These are phyloP conservation scores for Trichosporon sp. DNA, from an alignment of 1,284 basidiomycete genomes.

Conservation along the genomic window DNA sequence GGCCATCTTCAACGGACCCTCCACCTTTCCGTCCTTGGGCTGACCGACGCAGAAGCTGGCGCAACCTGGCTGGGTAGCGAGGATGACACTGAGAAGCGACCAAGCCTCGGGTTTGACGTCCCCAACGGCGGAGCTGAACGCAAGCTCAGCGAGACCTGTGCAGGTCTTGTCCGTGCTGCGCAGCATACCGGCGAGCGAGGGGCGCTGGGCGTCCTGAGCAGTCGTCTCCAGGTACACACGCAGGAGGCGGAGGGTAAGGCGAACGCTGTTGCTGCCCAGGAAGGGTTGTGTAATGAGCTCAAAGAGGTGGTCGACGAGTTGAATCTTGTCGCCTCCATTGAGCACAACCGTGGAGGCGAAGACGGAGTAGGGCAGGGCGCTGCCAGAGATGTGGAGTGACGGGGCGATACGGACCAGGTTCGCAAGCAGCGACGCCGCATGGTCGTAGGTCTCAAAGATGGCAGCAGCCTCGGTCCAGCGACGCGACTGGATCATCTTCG, in stretches of 20 bases:
- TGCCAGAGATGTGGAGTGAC: conserved; percentile 17
- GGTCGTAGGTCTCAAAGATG: conserved; percentile 30
- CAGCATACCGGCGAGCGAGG: conserved; percentile 39
- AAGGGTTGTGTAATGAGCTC: conserved; percentile 28
- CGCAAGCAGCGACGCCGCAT: conserved; percentile 27
- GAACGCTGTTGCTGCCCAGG: conserved; percentile 22
- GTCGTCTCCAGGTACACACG: conserved; percentile 35
- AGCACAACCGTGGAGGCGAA: conserved; percentile 25
- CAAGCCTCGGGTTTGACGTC: conserved; percentile 68
- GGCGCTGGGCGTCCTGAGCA: conserved; percentile 25
- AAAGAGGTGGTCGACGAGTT: conserved; percentile 37
- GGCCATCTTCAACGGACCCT: conserved; percentile 51
- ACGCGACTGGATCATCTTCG: conserved; percentile 23
- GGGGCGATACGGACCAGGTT: conserved; percentile 32
- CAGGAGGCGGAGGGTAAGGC: conserved; percentile 27
- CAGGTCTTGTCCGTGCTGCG: conserved; percentile 31
- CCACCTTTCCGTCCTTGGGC: conserved; percentile 50
- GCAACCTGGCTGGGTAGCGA: conserved; percentile 81
- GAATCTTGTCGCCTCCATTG: conserved; percentile 24
- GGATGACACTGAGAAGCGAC: conserved; percentile 74
- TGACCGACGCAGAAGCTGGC: conserved; percentile 75
- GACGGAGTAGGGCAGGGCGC: conserved; percentile 30
- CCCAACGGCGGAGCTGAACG: conserved; percentile 22
- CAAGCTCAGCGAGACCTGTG: conserved; percentile 20
- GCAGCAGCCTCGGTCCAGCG: conserved; percentile 29